Evolutionary conservation across 2,329 filamentous ascomycete genomes (phyloP).

Genomic region (Capronia coronata): DNA sequence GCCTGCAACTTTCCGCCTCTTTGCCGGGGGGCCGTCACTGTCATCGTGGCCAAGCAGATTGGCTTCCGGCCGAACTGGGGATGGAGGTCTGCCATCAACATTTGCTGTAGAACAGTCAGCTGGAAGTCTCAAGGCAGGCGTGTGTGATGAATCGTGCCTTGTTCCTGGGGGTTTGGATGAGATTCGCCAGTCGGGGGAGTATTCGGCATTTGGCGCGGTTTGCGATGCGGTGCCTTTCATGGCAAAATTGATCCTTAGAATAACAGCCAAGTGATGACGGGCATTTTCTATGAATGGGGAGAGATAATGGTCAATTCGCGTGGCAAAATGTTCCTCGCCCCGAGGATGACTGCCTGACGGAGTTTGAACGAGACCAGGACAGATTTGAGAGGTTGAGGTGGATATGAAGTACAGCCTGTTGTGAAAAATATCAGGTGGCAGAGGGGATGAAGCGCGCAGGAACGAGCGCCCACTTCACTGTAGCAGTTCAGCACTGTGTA

Average conservation of each 20-base stretch:
- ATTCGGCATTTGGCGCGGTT: constrained; percentile 25
- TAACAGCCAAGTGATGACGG: constrained; percentile 15
- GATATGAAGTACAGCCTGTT: constrained; percentile 15
- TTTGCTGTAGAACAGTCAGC: constrained; percentile 8
- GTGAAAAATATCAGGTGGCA: constrained; percentile 17
- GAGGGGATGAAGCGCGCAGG: constrained; percentile 8
- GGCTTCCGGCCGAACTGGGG: constrained; percentile 7
- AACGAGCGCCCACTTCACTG: neutral
- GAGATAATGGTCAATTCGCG: constrained; percentile 33
- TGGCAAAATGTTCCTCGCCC: constrained; percentile 38
- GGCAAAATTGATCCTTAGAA: constrained; percentile 27
- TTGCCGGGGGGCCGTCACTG: constrained; percentile 39
- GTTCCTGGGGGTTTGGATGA: constrained; percentile 18
- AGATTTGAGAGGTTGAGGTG: constrained; percentile 35
- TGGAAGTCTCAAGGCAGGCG: neutral
- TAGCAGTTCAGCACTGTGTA: neutral
- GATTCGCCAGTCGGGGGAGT: constrained; percentile 21
- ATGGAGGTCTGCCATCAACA: constrained; percentile 8
- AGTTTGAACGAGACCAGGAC: constrained; percentile 44
- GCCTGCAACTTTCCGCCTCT: constrained; percentile 41
- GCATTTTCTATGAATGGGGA: constrained; percentile 34
- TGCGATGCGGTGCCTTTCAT: constrained; percentile 26
- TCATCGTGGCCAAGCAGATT: constrained; percentile 18
- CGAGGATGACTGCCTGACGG: constrained; percentile 32
- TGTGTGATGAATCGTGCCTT: constrained; percentile 20